These are phyloP conservation scores for Anisogramma anomala DNA, from an alignment of 2,329 filamentous ascomycete species.

Conservation along the genomic window DNA sequence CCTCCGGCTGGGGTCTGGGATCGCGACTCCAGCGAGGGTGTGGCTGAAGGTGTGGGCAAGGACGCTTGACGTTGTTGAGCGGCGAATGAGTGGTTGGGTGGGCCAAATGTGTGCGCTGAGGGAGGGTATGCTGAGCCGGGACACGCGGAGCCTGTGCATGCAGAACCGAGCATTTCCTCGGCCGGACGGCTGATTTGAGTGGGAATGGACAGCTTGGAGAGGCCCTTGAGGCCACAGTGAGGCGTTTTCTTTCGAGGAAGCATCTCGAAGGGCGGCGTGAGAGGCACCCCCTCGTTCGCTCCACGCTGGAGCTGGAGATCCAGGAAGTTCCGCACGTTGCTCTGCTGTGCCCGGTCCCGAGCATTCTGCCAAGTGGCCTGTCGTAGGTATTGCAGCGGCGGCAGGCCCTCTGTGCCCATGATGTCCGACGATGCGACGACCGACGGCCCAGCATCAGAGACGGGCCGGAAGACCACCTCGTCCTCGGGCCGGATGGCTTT, in stretches of 20 bases:
- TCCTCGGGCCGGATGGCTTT: conserved; percentile 42
- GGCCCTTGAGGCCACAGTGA: conserved; percentile 43
- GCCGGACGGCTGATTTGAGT: conserved; percentile 18
- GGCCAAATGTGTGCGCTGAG: conserved; percentile 11
- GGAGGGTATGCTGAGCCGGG: conserved; percentile 15
- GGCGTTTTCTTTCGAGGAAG: conserved; percentile 32
- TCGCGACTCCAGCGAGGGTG: conserved; percentile 37
- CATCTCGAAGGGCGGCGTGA: conserved; percentile 59
- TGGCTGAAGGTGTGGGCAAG: conserved; percentile 14
- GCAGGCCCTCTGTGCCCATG: conserved; percentile 55
- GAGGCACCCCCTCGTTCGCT: conserved; percentile 44
- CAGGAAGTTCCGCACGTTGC: conserved; percentile 87
- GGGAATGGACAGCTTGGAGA: conserved; percentile 54
- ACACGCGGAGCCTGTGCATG: conserved; percentile 22
- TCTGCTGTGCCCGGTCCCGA: conserved; percentile 68
- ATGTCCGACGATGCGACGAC: conserved; percentile 86
- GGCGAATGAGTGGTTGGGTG: conserved; percentile 6
- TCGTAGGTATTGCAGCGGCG: conserved; percentile 59
- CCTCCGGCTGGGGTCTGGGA: conserved; percentile 41
- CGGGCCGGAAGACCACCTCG: conserved; percentile 46
- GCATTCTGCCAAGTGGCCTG: conserved; percentile 61
- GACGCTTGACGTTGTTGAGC: conserved; percentile 12
- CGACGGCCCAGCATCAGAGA: conserved; percentile 67
- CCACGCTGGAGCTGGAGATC: conserved; percentile 59
- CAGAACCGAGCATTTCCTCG: conserved; percentile 18